Conservation (phyloP, 208 protist genomes). For the Phytomonas francai region DNA sequence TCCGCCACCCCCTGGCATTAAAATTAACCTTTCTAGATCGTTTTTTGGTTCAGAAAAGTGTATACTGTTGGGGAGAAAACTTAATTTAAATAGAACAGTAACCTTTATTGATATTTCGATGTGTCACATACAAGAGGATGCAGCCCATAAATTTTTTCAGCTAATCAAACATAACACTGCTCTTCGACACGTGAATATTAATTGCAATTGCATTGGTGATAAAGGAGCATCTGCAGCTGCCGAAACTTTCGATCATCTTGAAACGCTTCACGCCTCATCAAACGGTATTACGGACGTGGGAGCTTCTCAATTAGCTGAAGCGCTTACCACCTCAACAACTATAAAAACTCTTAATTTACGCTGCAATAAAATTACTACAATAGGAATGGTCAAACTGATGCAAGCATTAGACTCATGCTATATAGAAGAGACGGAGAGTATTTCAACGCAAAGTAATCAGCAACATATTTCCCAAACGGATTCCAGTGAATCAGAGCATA, state of each 20-base stretch:
- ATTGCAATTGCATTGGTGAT: conserved; percentile 47
- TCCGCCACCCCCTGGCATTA: conserved; percentile 48
- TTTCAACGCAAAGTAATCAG: too few species aligned
- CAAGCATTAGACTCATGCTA: conserved; percentile 22
- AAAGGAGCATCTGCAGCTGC: conserved; percentile 37
- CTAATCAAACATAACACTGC: conserved; percentile 31
- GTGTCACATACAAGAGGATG: conserved; percentile 39
- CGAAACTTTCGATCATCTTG: conserved; percentile 29
- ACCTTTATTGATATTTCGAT: conserved; percentile 47
- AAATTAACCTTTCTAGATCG: conserved; percentile 27
- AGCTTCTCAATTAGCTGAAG: conserved; percentile 21
- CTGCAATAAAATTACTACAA: conserved; percentile 34
- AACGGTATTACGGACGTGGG: conserved; percentile 47
- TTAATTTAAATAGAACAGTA: conserved; percentile 43
- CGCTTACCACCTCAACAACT: conserved; percentile 22
- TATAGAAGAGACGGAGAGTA: too few species aligned
- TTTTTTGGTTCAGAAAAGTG: conserved; percentile 45
- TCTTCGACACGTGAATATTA: conserved; percentile 36
- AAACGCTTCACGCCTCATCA: conserved; percentile 42
- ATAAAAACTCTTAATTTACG: conserved; percentile 49
- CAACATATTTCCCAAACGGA: too few species aligned
- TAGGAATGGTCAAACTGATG: conserved; percentile 32
- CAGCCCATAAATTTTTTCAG: conserved; percentile 34
- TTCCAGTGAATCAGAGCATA: too few species aligned
- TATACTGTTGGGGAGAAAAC: conserved; percentile 23